Percentiles rank a stretch among this genome's conserved stretches.
phyloP scores from a whole-genome alignment of 2,329 filamentous ascomycete species.

The Delphinella strobiligena region DNA sequence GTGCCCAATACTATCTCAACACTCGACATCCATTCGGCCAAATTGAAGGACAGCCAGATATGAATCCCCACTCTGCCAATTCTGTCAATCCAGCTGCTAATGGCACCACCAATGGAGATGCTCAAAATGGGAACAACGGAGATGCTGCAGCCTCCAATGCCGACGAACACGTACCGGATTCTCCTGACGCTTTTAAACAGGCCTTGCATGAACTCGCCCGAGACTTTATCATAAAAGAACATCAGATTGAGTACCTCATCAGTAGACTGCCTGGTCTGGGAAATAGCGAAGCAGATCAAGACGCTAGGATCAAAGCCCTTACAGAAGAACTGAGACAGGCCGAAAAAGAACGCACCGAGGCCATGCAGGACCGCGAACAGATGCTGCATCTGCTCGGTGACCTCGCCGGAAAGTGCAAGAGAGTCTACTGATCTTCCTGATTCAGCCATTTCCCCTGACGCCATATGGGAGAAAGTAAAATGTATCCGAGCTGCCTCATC shows the following conservation, averaged over 20 bases:
- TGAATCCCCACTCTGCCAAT: constrained; percentile 7
- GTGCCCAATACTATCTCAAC: constrained; percentile 32
- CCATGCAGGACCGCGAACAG: constrained; percentile 29
- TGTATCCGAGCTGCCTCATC: too few relatives aligned
- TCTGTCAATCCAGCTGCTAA: constrained; percentile 7
- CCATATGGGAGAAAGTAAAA: too few relatives aligned
- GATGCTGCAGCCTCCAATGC: constrained; percentile 7
- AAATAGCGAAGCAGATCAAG: constrained; percentile 66
- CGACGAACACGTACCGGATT: constrained; percentile 43
- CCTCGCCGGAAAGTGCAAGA: constrained; percentile 30
- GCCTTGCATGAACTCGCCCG: constrained; percentile 61
- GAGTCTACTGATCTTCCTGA: constrained; percentile 14
- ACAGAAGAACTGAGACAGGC: constrained; percentile 30
- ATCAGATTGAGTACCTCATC: constrained; percentile 71
- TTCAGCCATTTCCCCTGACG: neutral
- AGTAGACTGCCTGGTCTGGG: constrained; percentile 64
- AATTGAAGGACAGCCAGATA: constrained; percentile 31
- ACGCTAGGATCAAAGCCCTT: constrained; percentile 41
- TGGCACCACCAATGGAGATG: constrained; percentile 9
- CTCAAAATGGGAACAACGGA: constrained; percentile 8
- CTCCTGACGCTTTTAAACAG: constrained; percentile 51
- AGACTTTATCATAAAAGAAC: constrained; percentile 67
- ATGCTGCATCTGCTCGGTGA: constrained; percentile 34
- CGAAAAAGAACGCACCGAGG: constrained; percentile 28
- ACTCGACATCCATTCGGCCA: constrained; percentile 28